These are phyloP conservation scores for Pluteus cervinus DNA, from an alignment of 768 basidiomycete genomes.

Conservation along the genomic window DNA sequence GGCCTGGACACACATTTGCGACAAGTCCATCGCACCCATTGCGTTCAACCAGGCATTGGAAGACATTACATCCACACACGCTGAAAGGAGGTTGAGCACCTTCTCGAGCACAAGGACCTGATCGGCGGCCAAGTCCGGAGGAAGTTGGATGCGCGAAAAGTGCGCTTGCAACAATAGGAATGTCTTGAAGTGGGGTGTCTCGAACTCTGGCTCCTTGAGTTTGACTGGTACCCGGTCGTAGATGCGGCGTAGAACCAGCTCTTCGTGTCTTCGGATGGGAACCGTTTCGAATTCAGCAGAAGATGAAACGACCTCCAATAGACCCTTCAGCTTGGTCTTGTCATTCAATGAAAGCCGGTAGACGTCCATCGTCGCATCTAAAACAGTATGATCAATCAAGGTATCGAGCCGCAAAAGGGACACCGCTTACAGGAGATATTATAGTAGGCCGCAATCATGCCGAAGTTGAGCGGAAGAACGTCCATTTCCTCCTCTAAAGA, in stretches of 20 bases:
- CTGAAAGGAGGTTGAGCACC: conserved; percentile 84
- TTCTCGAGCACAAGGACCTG: conserved; percentile 85
- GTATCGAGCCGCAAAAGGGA: neutral
- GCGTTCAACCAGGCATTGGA: conserved; percentile 95
- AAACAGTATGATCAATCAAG: conserved; percentile 11
- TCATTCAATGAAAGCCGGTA: conserved; percentile 94
- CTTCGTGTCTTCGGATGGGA: conserved; percentile 94
- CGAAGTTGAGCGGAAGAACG: conserved; percentile 84
- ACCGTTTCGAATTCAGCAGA: conserved; percentile 95
- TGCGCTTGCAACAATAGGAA: conserved; percentile 96
- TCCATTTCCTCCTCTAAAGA: conserved; percentile 87
- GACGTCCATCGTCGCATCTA: conserved; percentile 95
- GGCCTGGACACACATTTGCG: conserved; percentile 98
- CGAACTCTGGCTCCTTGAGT: conserved; percentile 75
- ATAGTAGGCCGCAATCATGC: conserved; percentile 98
- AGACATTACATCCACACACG: conserved; percentile 97
- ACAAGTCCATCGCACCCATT: conserved; percentile 93
- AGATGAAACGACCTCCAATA: conserved; percentile 94
- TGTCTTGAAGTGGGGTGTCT: conserved; percentile 96
- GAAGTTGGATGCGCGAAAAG: conserved; percentile 88
- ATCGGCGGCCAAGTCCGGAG: conserved; percentile 91
- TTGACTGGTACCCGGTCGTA: conserved; percentile 98
- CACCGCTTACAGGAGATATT: conserved; percentile 76
- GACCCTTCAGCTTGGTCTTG: conserved; percentile 92
- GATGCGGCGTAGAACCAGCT: conserved; percentile 74